phyloP scores from a whole-genome alignment of 495 filamentous ascomycete genomes.

The Penicillium subrubescens region DNA sequence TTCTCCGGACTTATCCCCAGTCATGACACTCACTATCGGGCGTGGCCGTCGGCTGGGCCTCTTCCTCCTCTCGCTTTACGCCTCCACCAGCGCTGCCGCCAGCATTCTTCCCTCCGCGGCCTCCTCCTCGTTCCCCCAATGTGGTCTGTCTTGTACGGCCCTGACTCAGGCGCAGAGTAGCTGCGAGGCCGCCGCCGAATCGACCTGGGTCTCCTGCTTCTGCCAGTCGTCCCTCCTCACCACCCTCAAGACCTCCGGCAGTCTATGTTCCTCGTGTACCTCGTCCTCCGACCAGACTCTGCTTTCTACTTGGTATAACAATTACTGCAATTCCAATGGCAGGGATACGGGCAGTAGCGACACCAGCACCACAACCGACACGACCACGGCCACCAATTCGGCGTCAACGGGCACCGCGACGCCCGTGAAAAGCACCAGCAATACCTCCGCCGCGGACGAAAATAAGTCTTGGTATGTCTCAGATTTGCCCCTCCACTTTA shows the following conservation, averaged over 20 bases:
- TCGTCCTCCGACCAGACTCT: conserved; percentile 34
- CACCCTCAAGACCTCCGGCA: conserved; percentile 41
- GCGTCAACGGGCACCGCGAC: conserved; percentile 15
- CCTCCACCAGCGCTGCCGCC: conserved; percentile 23
- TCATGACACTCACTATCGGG: not conserved
- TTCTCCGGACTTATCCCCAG: not conserved
- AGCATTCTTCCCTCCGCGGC: conserved; percentile 11
- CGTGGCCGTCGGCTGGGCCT: conserved; percentile 4
- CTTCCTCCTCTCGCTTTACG: conserved; percentile 18
- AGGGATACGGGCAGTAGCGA: conserved; percentile 10
- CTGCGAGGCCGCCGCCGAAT: conserved; percentile 42
- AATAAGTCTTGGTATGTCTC: conserved; percentile 33
- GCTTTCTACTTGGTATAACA: conserved; percentile 54
- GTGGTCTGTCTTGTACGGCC: conserved; percentile 48
- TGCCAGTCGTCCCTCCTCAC: conserved; percentile 51
- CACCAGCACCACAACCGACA: conserved; percentile 18
- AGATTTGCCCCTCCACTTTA: not conserved
- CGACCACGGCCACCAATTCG: conserved; percentile 15
- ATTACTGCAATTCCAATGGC: conserved; percentile 40
- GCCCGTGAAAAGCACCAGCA: conserved; percentile 5
- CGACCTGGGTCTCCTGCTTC: conserved; percentile 56
- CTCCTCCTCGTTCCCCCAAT: conserved; percentile 49
- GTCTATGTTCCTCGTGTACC: conserved; percentile 36
- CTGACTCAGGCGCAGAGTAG: conserved; percentile 47
- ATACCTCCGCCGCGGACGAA: conserved; percentile 8